These are phyloP conservation scores for Eimeria nieschulzi DNA, from an alignment of 169 alveolate genomes.

Conservation along the genomic window DNA sequence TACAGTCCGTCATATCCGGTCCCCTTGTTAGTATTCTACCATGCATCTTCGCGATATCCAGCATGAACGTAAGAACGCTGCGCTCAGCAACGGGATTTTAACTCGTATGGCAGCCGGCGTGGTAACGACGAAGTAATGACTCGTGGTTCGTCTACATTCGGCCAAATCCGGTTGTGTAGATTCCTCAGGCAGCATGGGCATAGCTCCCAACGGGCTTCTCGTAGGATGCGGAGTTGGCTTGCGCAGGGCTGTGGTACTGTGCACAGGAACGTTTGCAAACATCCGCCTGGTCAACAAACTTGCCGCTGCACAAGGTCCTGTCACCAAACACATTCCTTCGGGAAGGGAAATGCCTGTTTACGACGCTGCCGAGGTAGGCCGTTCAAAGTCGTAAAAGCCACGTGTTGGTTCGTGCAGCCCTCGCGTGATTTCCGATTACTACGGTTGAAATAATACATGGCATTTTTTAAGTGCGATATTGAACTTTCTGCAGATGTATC, in stretches of 20 bases:
- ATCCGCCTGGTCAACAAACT: constrained; percentile 94
- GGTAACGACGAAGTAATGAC: constrained; percentile 98
- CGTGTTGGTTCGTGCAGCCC: too few relatives aligned
- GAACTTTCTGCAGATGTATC: constrained; percentile 70
- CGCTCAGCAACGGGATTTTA: constrained; percentile 87
- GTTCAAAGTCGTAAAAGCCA: background rate
- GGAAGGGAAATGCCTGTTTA: constrained; percentile 89
- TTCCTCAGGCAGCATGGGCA: background rate
- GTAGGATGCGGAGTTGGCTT: background rate
- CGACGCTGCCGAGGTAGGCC: constrained; percentile 92
- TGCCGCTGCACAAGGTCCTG: constrained; percentile 93
- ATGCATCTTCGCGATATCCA: background rate
- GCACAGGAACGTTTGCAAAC: constrained; percentile 96
- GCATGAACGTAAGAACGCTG: too few relatives aligned
- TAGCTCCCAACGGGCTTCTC: background rate
- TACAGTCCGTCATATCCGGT: too few relatives aligned
- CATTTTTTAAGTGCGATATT: too few relatives aligned
- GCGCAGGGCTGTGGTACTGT: constrained; percentile 74
- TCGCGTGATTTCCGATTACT: too few relatives aligned
- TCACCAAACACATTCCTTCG: constrained; percentile 92
- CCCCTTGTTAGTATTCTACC: background rate
- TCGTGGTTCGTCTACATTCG: constrained; percentile 23
- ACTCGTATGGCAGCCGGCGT: constrained; percentile 97
- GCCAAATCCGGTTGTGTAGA: background rate
- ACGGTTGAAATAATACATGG: too few relatives aligned